Conservation (phyloP, 1,284 basidiomycete genomes). For the Schizopora paradoxa region DNA sequence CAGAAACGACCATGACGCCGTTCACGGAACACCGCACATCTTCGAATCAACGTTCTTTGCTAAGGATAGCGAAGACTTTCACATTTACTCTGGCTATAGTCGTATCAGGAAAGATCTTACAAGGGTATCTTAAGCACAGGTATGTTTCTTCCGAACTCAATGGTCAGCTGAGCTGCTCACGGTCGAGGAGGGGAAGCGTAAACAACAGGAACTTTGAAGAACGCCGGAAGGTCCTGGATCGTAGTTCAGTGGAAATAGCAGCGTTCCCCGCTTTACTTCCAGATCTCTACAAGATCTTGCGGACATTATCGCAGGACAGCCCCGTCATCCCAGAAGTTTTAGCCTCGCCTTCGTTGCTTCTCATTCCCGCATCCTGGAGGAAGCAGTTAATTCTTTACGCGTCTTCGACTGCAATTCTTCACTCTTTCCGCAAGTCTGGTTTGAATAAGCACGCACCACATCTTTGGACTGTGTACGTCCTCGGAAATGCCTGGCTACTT, state of each 20-base stretch:
- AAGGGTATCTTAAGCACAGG: background rate
- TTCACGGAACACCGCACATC: no score
- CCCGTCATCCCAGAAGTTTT: conserved; percentile 9
- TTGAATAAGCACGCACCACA: conserved; percentile 12
- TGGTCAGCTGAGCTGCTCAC: background rate
- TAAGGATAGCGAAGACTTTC: conserved; percentile 5
- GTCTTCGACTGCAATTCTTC: conserved; percentile 12
- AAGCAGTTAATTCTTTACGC: conserved; percentile 15
- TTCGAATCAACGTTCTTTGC: no score
- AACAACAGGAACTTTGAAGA: background rate
- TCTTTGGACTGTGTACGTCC: conserved; percentile 15
- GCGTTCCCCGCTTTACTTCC: conserved; percentile 13
- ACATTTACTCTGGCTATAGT: conserved; percentile 5
- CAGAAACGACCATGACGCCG: no score
- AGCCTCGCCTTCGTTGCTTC: conserved; percentile 8
- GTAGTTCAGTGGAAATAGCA: conserved; percentile 8
- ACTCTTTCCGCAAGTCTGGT: conserved; percentile 3
- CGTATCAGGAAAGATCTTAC: conserved; percentile 2
- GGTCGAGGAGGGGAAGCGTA: background rate
- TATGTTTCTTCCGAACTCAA: background rate
- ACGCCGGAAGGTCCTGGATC: background rate
- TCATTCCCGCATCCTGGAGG: conserved; percentile 12
- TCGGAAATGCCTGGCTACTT: conserved; percentile 16
- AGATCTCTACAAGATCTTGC: conserved; percentile 4
- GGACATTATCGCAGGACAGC: background rate